Percentiles rank a stretch among this genome's conserved stretches.
These are phyloP conservation scores for Aureobasidium sp. DNA, from an alignment of 2,329 filamentous ascomycete genomes.

Conservation along the genomic window DNA sequence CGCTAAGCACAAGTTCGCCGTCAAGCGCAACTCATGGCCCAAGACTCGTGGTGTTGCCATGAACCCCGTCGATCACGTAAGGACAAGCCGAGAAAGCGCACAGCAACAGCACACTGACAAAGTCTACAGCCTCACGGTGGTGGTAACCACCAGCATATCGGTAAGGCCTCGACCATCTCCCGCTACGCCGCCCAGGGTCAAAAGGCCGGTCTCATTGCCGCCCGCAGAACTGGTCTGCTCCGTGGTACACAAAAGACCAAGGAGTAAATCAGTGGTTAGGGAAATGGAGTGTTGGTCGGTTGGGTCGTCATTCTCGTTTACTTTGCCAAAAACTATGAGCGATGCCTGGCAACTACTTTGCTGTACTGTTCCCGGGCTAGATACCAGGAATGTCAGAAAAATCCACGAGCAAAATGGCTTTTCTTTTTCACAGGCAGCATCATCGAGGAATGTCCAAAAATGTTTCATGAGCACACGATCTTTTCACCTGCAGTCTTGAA, in stretches of 20 bases:
- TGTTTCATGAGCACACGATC: constrained; percentile 23
- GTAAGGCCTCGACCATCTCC: constrained; percentile 99
- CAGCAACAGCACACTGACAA: constrained; percentile 26
- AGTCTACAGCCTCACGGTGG: constrained; percentile 43
- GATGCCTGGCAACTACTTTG: constrained; percentile 14
- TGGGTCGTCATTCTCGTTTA: constrained; percentile 21
- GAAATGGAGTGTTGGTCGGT: constrained; percentile 23
- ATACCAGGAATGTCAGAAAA: constrained; percentile 15
- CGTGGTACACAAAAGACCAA: constrained; percentile 99
- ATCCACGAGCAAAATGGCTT: constrained; percentile 13
- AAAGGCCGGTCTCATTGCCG: constrained; percentile 99
- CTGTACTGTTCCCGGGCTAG: constrained; percentile 14
- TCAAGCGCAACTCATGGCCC: constrained; percentile 99
- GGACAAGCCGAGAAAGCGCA: constrained; percentile 19
- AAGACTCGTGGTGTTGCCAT: constrained; percentile 99
- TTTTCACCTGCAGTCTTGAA: background rate
- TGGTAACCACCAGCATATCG: constrained; percentile 99
- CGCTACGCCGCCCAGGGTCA: constrained; percentile 96
- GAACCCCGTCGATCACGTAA: constrained; percentile 97
- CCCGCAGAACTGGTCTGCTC: constrained; percentile 98
- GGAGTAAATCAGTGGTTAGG: constrained; percentile 47
- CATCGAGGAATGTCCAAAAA: constrained; percentile 59
- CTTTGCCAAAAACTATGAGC: constrained; percentile 15
- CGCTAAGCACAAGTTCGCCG: constrained; percentile 99
- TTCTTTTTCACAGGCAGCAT: constrained; percentile 11